Percentiles rank a stretch among this genome's conserved stretches.
Conservation (phyloP, 2,329 filamentous ascomycete genomes). For the Xylariaceae sp. region DNA sequence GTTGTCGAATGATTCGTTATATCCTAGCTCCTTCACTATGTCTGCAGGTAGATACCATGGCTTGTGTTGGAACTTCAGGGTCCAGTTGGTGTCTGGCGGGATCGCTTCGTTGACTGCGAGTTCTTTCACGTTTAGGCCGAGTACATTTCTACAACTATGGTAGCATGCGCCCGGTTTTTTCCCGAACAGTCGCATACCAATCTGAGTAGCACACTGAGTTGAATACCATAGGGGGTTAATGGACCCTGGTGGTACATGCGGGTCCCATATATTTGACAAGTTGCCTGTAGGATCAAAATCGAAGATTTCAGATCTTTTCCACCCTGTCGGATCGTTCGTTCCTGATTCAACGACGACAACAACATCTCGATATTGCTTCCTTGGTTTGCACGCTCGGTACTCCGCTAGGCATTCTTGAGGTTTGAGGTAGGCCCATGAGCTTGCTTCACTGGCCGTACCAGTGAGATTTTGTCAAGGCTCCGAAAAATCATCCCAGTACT, state of each 20-base stretch:
- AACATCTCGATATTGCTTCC: constrained; percentile 9
- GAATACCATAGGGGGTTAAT: constrained; percentile 16
- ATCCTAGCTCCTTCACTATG: constrained; percentile 1
- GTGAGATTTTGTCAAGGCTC: background rate
- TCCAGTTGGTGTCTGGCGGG: too few species aligned
- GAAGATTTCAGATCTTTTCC: constrained; percentile 17
- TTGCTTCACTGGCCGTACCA: background rate
- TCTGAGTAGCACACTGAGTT: constrained; percentile 2
- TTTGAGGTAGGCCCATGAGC: constrained; percentile 2
- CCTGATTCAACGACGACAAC: constrained; percentile 9
- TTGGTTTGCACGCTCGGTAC: constrained; percentile 4
- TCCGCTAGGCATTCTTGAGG: background rate
- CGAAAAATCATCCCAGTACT: background rate
- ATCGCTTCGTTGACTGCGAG: too few species aligned
- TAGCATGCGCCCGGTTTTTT: too few species aligned
- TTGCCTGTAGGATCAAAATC: constrained; percentile 13
- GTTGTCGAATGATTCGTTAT: constrained; percentile 4
- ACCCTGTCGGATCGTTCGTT: constrained; percentile 2
- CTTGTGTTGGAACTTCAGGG: too few species aligned
- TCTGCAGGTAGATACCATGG: too few species aligned
- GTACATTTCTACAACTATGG: too few species aligned
- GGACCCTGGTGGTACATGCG: background rate
- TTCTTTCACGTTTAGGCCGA: too few species aligned
- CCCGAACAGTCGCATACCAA: too few species aligned
- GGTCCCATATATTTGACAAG: background rate